Base-by-base conservation (phyloP, 164 flowering plant species). In the Hamamelis virginiana region DNA sequence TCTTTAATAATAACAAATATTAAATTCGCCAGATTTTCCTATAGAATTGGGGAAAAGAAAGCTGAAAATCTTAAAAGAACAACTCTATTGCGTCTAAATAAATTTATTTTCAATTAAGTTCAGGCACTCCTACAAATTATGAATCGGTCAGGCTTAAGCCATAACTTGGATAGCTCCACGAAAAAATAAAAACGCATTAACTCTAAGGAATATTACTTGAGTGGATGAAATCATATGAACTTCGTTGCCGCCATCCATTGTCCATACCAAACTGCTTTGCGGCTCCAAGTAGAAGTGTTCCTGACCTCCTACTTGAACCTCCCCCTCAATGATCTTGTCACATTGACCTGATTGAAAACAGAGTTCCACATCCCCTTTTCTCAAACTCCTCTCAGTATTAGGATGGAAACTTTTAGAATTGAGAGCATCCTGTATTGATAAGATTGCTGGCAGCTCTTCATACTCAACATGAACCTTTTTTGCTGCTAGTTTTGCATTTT, bases 241-340 rank as follows among this genome's bases (percentile, higher is more conserved):
- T 82, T 94, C 98, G 73, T 89, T 87, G 51, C 97, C 98, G 22
- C 88, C 80, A 76, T 95, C 98, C 78, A 77, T 47, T 27, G 97
- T 87, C 97, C 97, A 92, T 47, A 92, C 68, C 38, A 92, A 74
- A 78, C 81, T 91, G 77, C 91, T 74, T 5, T 91, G 68, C 3
- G 97, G 83, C 80, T 95, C 98, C 85, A 95, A 80, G 72, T 95
- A 95, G 78, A 95, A 95, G 71, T 95, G 98, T 65, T 95, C 98
- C 73, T 95, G 98, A 57, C 98, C 98, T 53, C 97, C 98, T 4
- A 92, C 80, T 47, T 74, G 89, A 61, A 92, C 97, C 65, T 89
- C 91, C 61, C 98, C 97, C 74, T 92, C 96, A 67, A 94, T 83
- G 56, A 92, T 78, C 52, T 74, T 83, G 73, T 89, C 86, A 80